Evolutionary conservation across 2,329 filamentous ascomycete species (phyloP).

Genomic region (Colletotrichum godetiae): DNA sequence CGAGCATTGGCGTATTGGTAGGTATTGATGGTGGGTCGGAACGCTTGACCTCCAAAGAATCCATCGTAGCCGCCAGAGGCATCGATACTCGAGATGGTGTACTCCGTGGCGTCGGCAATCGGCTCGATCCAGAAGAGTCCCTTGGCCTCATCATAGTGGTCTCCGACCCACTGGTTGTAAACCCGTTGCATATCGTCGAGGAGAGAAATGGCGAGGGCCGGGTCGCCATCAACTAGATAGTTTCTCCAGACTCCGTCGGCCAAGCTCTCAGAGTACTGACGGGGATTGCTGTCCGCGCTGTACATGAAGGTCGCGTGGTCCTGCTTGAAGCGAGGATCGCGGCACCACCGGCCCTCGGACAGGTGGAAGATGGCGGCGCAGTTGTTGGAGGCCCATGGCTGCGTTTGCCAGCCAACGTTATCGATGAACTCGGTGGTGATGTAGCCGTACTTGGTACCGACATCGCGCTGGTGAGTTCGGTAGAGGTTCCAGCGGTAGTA

Average conservation of each 20-base stretch:
- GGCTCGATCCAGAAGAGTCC: slow-evolving; percentile 56
- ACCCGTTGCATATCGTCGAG: slow-evolving; percentile 52
- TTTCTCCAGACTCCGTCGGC: slow-evolving; percentile 38
- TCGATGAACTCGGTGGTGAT: slow-evolving; percentile 57
- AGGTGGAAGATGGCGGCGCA: slow-evolving; percentile 51
- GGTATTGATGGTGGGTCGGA: slow-evolving; percentile 54
- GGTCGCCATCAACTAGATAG: slow-evolving; percentile 51
- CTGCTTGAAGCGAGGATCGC: slow-evolving; percentile 49
- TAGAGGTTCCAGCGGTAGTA: slow-evolving; percentile 56
- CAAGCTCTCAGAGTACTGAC: slow-evolving; percentile 22
- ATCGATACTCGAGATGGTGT: slow-evolving; percentile 43
- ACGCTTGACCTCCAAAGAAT: slow-evolving; percentile 52
- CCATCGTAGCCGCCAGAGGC: slow-evolving; percentile 39
- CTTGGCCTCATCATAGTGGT: slow-evolving; percentile 45
- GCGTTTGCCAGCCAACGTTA: slow-evolving; percentile 42
- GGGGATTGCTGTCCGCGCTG: slow-evolving; percentile 37
- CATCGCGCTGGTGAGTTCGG: slow-evolving; percentile 54
- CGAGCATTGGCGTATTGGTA: slow-evolving; percentile 56
- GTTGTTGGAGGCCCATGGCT: slow-evolving; percentile 23
- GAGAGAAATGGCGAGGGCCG: slow-evolving; percentile 48
- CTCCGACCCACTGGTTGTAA: slow-evolving; percentile 51
- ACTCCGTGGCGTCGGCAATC: slow-evolving; percentile 57
- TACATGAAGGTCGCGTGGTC: slow-evolving; percentile 43
- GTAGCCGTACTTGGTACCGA: slow-evolving; percentile 51
- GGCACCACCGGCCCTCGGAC: slow-evolving; percentile 52